Conservation (phyloP, 2,329 filamentous ascomycete genomes). For the Mariannaea elegans region DNA sequence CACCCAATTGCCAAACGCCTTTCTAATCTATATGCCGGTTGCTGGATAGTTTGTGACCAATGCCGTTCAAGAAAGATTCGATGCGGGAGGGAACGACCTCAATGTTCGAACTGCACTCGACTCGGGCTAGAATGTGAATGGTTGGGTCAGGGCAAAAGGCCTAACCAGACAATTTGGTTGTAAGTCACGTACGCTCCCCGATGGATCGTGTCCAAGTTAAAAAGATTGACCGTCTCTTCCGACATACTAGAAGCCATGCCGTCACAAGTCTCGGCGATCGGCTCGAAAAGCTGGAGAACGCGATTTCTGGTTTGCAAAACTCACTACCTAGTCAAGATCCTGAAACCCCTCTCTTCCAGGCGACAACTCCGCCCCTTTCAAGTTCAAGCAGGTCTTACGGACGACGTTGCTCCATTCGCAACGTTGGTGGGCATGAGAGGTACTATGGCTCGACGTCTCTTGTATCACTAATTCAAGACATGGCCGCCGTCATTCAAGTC, state of each 20-base stretch:
- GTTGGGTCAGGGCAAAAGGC: conserved; percentile 18
- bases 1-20: not conserved
- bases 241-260: conserved; percentile 7
- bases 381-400: not conserved
- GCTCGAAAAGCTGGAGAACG: conserved; percentile 15
- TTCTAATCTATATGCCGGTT: not conserved
- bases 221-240: not conserved
- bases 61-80: conserved; percentile 20
- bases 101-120: conserved; percentile 19
- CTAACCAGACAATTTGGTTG: conserved; percentile 12
- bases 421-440: conserved; percentile 7
- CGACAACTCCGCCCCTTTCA: not conserved
- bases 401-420: conserved; percentile 4
- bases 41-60: conserved; percentile 12
- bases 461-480: conserved; percentile 16
- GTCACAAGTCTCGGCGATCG: conserved; percentile 16
- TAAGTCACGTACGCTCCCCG: not conserved
- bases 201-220: not conserved
- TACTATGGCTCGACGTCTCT: conserved; percentile 18
- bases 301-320: conserved; percentile 7
- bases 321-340: not conserved
- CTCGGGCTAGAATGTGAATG: conserved; percentile 20
- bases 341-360: not conserved
- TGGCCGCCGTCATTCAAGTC: conserved; percentile 8
- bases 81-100: conserved; percentile 20